A percentile compares a stretch with the other conserved stretches of the same genome.
Conservation (phyloP, 2,329 filamentous ascomycete genomes). For the Nectriaceae sp. region DNA sequence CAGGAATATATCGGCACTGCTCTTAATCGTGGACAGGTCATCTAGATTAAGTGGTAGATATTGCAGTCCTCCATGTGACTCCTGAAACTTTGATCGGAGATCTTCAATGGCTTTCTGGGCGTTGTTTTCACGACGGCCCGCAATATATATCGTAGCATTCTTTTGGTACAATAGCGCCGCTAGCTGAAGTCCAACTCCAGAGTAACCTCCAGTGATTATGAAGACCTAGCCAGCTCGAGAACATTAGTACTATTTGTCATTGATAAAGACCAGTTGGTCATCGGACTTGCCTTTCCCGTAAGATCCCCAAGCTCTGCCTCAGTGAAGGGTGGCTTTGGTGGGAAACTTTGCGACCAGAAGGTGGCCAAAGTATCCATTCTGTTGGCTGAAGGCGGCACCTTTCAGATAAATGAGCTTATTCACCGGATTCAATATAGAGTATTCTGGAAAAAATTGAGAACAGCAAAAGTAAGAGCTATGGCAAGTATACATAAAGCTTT, state of each 20-base stretch:
- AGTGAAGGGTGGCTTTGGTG: not conserved
- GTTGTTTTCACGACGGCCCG: conserved; percentile 43
- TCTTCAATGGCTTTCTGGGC: conserved; percentile 40
- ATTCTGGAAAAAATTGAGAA: too few species aligned
- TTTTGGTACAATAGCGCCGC: conserved; percentile 50
- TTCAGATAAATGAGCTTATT: too few species aligned
- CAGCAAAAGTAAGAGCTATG: too few species aligned
- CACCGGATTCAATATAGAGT: too few species aligned
- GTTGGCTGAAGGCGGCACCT: too few species aligned
- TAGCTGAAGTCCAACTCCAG: conserved; percentile 49
- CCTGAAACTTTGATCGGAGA: conserved; percentile 36
- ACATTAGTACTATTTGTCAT: too few species aligned
- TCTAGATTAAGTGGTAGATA: conserved; percentile 41
- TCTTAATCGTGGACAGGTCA: conserved; percentile 29
- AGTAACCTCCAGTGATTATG: conserved; percentile 43
- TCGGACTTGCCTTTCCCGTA: conserved; percentile 30
- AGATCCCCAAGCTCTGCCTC: not conserved
- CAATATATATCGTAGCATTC: conserved; percentile 52
- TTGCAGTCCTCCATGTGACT: conserved; percentile 35
- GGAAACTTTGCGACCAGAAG: too few species aligned
- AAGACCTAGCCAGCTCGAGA: too few species aligned
- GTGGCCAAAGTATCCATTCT: too few species aligned
- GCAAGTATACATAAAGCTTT: too few species aligned
- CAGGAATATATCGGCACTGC: conserved; percentile 20
- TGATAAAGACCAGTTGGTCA: too few species aligned